These are phyloP conservation scores for Orbilia blumenaviensis DNA, from an alignment of 2,329 filamentous ascomycete genomes.

Conservation along the genomic window DNA sequence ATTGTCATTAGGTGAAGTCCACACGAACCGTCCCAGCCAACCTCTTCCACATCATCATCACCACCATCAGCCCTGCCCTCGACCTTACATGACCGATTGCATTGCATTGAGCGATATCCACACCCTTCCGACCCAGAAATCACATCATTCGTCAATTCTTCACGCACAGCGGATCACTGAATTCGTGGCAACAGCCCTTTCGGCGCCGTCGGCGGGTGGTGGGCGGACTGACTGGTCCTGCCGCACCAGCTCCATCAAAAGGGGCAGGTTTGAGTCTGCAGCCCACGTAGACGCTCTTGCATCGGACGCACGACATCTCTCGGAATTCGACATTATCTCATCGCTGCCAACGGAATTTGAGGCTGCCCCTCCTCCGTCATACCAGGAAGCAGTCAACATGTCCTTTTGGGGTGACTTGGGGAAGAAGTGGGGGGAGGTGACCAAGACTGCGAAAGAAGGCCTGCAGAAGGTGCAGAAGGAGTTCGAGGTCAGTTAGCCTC, in stretches of 20 bases:
- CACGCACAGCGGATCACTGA: conserved; percentile 25
- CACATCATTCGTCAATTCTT: conserved; percentile 41
- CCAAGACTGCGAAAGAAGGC: conserved; percentile 37
- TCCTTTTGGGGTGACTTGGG: conserved; percentile 47
- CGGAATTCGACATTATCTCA: conserved; percentile 52
- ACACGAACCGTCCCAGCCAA: conserved; percentile 27
- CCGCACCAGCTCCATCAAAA: conserved; percentile 53
- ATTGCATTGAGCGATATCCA: conserved; percentile 50
- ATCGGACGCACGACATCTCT: conserved; percentile 51
- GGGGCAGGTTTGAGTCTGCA: conserved; percentile 53
- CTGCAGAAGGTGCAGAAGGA: conserved; percentile 40
- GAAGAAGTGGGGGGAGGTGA: conserved; percentile 49
- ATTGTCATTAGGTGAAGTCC: conserved; percentile 19
- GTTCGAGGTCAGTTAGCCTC: conserved; percentile 33
- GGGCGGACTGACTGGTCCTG: conserved; percentile 50
- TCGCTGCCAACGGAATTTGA: conserved; percentile 48
- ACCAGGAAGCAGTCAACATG: conserved; percentile 51
- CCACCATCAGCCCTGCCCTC: conserved; percentile 32
- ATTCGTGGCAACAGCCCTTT: conserved; percentile 53
- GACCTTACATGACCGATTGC: conserved; percentile 53
- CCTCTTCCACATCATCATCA: conserved; percentile 35
- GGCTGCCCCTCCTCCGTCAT: conserved; percentile 46
- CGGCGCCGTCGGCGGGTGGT: conserved; percentile 49
- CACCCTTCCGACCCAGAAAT: conserved; percentile 23
- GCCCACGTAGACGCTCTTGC: conserved; percentile 36